phyloP scores from a whole-genome alignment of 495 filamentous ascomycete species.

The Penicillium paxilli region DNA sequence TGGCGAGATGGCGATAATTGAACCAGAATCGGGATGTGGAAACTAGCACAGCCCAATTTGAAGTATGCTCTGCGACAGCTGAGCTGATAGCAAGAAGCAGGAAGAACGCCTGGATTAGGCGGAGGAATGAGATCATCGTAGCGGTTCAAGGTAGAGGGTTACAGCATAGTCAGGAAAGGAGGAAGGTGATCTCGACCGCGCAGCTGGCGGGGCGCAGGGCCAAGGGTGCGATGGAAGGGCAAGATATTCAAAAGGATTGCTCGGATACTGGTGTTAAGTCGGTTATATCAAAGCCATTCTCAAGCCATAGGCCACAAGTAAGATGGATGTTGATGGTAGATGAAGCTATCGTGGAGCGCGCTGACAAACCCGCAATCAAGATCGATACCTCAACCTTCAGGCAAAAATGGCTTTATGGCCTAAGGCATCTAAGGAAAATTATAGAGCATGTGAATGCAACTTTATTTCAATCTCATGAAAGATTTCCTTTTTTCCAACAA shows the following conservation, averaged over 20 bases:
- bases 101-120: slow-evolving; percentile 34
- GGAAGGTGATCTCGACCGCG: not conserved
- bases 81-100: slow-evolving; percentile 44
- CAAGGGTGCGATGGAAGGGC: not conserved
- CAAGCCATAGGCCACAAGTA: not conserved
- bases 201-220: not conserved
- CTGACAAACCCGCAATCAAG: slow-evolving; percentile 14
- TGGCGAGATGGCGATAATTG: slow-evolving; percentile 98
- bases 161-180: slow-evolving; percentile 16
- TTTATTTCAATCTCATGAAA: too few relatives aligned
- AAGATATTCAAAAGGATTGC: not conserved
- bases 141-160: slow-evolving; percentile 4
- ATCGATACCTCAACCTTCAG: slow-evolving; percentile 8
- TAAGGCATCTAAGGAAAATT: too few relatives aligned
- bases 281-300: slow-evolving; percentile 14
- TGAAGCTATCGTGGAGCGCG: not conserved
- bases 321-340: not conserved
- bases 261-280: not conserved
- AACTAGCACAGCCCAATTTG: slow-evolving; percentile 97
- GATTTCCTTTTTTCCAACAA: too few relatives aligned
- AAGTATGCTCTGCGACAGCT: slow-evolving; percentile 78
- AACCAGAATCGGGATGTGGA: slow-evolving; percentile 99
- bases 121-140: slow-evolving; percentile 29
- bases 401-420: too few relatives aligned
- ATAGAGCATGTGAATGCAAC: too few relatives aligned